phyloP scores from a whole-genome alignment of 306 rosid genomes.

The Trichosanthes truncata region DNA sequence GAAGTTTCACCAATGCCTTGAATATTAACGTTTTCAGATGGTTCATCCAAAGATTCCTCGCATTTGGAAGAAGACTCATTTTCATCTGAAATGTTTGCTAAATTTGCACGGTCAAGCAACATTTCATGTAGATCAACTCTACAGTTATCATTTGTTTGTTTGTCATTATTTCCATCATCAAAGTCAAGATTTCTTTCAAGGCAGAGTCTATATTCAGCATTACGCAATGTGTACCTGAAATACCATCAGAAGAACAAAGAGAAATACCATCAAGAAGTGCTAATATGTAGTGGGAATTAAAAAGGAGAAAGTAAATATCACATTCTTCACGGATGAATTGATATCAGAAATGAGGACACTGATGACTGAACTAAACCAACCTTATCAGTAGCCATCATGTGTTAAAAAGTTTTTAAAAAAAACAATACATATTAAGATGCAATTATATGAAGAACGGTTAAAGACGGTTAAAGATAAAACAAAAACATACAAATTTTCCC shows the following conservation, averaged over 20 bases:
- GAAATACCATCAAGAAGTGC: background rate
- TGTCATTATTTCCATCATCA: slow-evolving; percentile 41
- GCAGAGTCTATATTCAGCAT: slow-evolving; percentile 92
- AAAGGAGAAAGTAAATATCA: background rate
- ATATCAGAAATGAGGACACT: background rate
- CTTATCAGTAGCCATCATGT: background rate
- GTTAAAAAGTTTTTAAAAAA: background rate
- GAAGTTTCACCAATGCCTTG: slow-evolving; percentile 67
- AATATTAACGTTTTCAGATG: slow-evolving; percentile 30
- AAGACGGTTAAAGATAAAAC: background rate
- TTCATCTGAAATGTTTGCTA: slow-evolving; percentile 33
- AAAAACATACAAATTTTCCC: background rate
- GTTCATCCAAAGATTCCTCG: slow-evolving; percentile 25
- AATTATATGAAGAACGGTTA: background rate
- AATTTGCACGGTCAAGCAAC: slow-evolving; percentile 46
- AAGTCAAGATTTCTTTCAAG: slow-evolving; percentile 62
- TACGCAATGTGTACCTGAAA: slow-evolving; percentile 78
- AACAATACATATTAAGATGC: background rate
- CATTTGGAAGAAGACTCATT: slow-evolving; percentile 32
- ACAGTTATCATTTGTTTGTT: slow-evolving; percentile 27
- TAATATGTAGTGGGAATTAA: background rate
- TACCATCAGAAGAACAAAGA: background rate
- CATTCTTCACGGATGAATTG: background rate
- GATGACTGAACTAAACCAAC: background rate
- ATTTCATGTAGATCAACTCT: slow-evolving; percentile 45